These are phyloP conservation scores for Termitomyces sp. DNA, from an alignment of 768 basidiomycete genomes.

Conservation along the genomic window DNA sequence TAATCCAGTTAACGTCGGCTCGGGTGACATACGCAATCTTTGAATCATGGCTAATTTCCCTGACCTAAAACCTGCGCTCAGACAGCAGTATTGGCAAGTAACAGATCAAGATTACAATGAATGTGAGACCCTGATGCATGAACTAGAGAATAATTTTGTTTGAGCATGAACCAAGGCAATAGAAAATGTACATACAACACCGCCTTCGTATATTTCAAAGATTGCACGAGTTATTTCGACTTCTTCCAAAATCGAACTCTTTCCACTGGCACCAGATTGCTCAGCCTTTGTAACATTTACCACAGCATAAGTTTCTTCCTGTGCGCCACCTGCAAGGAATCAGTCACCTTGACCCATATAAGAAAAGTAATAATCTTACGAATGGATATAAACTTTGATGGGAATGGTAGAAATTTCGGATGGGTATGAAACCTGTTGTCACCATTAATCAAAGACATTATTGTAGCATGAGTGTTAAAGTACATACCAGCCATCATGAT, in stretches of 20 bases:
- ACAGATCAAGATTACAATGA: slow-evolving; percentile 49
- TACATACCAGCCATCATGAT: slow-evolving; percentile 78
- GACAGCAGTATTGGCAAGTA: neutral
- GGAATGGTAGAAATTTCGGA: slow-evolving; percentile 75
- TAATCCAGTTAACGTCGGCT: slow-evolving; percentile 84
- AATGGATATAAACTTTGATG: slow-evolving; percentile 69
- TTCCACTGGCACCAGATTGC: slow-evolving; percentile 29
- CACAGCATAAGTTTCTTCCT: slow-evolving; percentile 78
- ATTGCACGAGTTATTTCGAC: slow-evolving; percentile 79
- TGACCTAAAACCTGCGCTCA: slow-evolving; percentile 45
- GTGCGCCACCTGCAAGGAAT: slow-evolving; percentile 45
- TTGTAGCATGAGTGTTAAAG: neutral
- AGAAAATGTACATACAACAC: slow-evolving; percentile 51
- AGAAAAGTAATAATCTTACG: slow-evolving; percentile 33
- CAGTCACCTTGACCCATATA: slow-evolving; percentile 1
- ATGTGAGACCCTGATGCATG: slow-evolving; percentile 84
- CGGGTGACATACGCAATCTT: slow-evolving; percentile 67
- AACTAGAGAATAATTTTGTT: slow-evolving; percentile 45
- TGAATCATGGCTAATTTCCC: slow-evolving; percentile 78
- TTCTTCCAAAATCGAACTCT: slow-evolving; percentile 66
- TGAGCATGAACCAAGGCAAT: neutral
- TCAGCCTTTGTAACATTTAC: slow-evolving; percentile 55
- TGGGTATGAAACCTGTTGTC: slow-evolving; percentile 74
- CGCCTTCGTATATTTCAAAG: slow-evolving; percentile 90
- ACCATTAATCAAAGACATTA: neutral